These are phyloP conservation scores for Holtermanniella nyarrowii DNA, from an alignment of 768 basidiomycete genomes.

Conservation along the genomic window DNA sequence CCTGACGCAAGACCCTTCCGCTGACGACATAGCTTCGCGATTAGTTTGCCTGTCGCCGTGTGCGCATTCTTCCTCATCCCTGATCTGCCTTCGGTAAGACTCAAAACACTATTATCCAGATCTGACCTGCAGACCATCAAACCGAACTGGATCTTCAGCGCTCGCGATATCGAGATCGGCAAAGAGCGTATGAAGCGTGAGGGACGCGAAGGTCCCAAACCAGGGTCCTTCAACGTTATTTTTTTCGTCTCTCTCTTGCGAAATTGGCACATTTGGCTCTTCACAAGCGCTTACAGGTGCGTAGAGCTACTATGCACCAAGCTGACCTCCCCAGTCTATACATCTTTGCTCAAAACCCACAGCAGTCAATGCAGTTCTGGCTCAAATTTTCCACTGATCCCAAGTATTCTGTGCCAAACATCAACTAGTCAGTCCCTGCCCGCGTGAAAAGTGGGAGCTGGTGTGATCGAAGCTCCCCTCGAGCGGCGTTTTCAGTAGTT, in stretches of 20 bases:
- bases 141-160: conserved; percentile 11
- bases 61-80: conserved; percentile 23
- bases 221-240: conserved; percentile 12
- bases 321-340: not conserved
- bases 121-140: too few relatives aligned
- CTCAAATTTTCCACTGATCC: conserved; percentile 21
- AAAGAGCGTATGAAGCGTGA: conserved; percentile 10
- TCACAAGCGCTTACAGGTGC: conserved; percentile 8
- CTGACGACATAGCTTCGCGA: conserved; percentile 16
- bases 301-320: not conserved
- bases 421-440: conserved; percentile 9
- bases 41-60: conserved; percentile 18
- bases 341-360: too few relatives aligned
- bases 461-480: too few relatives aligned
- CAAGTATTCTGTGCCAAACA: conserved; percentile 16
- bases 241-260: too few relatives aligned
- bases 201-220: conserved; percentile 9
- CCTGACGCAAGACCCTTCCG: conserved; percentile 3
- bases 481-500: too few relatives aligned
- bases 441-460: too few relatives aligned
- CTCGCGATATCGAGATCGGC: conserved; percentile 18
- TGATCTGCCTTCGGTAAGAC: conserved; percentile 18
- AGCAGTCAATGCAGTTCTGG: conserved; percentile 18
- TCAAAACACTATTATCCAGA: too few relatives aligned
- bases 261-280: conserved; percentile 30